A percentile compares a stretch with the other conserved stretches of the same genome.
phyloP scores from a whole-genome alignment of 2,329 filamentous ascomycete species.

The Leptosphaerulina australis region DNA sequence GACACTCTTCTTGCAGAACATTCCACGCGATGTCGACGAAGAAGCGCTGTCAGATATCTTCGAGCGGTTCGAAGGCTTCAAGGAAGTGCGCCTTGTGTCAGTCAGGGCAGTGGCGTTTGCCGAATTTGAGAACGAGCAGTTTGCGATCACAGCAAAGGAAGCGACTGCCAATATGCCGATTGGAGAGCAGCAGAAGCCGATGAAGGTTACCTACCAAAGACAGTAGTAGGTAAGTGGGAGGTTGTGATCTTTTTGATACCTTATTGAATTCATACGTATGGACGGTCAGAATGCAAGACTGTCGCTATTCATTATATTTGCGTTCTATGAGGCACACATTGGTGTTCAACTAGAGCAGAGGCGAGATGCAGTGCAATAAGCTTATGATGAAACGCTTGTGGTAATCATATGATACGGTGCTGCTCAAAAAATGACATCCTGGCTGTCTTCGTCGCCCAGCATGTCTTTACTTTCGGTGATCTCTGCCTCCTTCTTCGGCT shows the following conservation, averaged over 20 bases:
- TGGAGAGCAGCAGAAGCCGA: slow-evolving; percentile 73
- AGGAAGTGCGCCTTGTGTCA: slow-evolving; percentile 87
- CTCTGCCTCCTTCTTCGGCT: slow-evolving; percentile 26
- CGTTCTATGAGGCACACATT: background rate
- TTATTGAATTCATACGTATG: slow-evolving; percentile 1
- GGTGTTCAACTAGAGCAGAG: background rate
- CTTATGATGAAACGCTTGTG: background rate
- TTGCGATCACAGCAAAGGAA: slow-evolving; percentile 92
- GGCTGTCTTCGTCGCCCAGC: slow-evolving; percentile 75
- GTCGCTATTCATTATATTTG: background rate
- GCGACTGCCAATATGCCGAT: slow-evolving; percentile 84
- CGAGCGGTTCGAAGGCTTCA: slow-evolving; percentile 88
- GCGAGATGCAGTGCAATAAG: background rate
- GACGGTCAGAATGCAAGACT: background rate
- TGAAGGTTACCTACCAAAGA: slow-evolving; percentile 96
- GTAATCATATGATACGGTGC: background rate
- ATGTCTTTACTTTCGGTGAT: slow-evolving; percentile 64
- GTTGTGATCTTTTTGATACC: slow-evolving; percentile 38
- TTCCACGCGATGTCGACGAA: slow-evolving; percentile 84
- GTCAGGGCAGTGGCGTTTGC: slow-evolving; percentile 93
- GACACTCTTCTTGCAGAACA: slow-evolving; percentile 90
- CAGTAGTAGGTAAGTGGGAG: slow-evolving; percentile 59
- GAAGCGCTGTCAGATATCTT: slow-evolving; percentile 82
- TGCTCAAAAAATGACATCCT: slow-evolving; percentile 82
- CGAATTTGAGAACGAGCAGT: slow-evolving; percentile 89